Base-by-base conservation (phyloP, 2,329 filamentous ascomycete species). In the Xylaria sp. region DNA sequence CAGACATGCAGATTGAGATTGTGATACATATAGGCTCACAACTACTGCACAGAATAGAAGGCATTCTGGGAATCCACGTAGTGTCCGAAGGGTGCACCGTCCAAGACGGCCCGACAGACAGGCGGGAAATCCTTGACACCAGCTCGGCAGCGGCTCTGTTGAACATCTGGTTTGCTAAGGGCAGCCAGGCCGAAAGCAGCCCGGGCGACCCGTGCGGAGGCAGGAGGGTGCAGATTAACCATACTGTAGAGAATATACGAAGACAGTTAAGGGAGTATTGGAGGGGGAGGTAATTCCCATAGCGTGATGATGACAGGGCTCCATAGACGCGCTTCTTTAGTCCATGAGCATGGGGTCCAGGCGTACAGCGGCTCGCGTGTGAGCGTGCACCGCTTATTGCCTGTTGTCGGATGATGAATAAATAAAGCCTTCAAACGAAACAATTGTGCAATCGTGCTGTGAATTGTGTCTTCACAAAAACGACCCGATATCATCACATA, bases 1-100 rank as follows among this genome's bases (percentile, higher is more conserved):
- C 54, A 7, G 54, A 57, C 21, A 57, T 57, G 54, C 54, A 57
- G 33, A 57, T 57, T 7, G 54, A 57, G 43, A 57, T 57, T 11
- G 54, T 57, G 45, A 57, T 57, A 14, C 54, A 57, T n/a, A 49
- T 57, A 15, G 54, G 54, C 15, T 49, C 45, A 43, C 54, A 57
- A 33, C 12, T 57, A 11, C 43, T 57, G 43, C 45, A 57, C 15
- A 43, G 54, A 9, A 57, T 57, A 9, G 54, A 57, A 21, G 54
- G 54, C 12, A 33, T 49, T 5, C 35, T 57, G 21, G 54, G 54
- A n/a, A 57, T 57, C 43, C 45, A 57, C 15, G 43, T 57, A 15
- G 45, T 57, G 21, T 57, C 54, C 15, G 54, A 57, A 33, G 15
- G 45, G 19, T 17, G 33, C 15, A 38, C 19, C 19, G 5, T 7